A percentile compares a stretch with the other conserved stretches of the same genome.
Evolutionary conservation across 306 rosid genomes (phyloP).

Genomic region (Cucurbita pepo): DNA sequence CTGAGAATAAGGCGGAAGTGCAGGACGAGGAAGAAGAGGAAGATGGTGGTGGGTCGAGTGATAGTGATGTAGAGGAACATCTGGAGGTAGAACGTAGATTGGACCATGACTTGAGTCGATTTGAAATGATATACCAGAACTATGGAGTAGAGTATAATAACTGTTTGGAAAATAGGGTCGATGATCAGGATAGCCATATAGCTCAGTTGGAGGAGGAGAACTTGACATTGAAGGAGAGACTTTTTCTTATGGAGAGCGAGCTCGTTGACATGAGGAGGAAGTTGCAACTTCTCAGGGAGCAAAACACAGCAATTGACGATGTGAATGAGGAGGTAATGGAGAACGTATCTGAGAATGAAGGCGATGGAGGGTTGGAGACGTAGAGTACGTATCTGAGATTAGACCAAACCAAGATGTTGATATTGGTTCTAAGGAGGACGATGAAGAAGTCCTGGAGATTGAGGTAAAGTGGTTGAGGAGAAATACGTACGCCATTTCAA

Average conservation of each 20-base stretch:
- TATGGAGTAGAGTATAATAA: slow-evolving; percentile 66
- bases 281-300: slow-evolving; percentile 43
- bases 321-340: slow-evolving; percentile 27
- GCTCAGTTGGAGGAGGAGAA: slow-evolving; percentile 92
- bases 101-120: slow-evolving; percentile 87
- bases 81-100: slow-evolving; percentile 85
- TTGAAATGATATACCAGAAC: slow-evolving; percentile 79
- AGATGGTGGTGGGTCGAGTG: slow-evolving; percentile 58
- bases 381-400: slow-evolving; percentile 30
- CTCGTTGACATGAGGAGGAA: slow-evolving; percentile 61
- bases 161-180: slow-evolving; percentile 69
- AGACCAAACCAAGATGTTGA: slow-evolving; percentile 18
- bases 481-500: not conserved
- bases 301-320: slow-evolving; percentile 12
- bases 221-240: slow-evolving; percentile 75
- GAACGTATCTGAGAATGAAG: slow-evolving; percentile 37
- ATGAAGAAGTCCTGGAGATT: not conserved
- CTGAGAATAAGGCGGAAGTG: slow-evolving; percentile 21
- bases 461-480: not conserved
- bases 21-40: slow-evolving; percentile 17
- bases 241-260: slow-evolving; percentile 80
- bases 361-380: slow-evolving; percentile 19
- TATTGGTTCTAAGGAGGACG: not conserved
- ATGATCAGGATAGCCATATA: slow-evolving; percentile 87
- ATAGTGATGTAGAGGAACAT: slow-evolving; percentile 79